Evolutionary conservation across 2,329 filamentous ascomycete genomes (phyloP).

Genomic region (Emergomyces pasteurianus): DNA sequence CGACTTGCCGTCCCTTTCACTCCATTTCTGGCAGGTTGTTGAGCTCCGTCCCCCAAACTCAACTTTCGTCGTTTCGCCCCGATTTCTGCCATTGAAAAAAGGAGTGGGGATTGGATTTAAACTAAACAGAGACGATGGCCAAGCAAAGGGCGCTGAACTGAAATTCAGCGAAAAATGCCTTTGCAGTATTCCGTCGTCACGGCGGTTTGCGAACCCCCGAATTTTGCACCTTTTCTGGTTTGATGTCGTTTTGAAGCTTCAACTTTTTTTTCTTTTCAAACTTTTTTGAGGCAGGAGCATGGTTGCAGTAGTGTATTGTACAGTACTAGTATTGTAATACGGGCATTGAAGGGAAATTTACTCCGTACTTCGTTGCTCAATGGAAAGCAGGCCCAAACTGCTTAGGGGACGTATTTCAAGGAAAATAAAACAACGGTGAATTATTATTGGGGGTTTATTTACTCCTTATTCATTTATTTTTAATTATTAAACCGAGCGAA

Average conservation of each 20-base stretch:
- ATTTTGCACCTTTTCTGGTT: background rate
- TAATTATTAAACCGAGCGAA: no score
- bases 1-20: constrained; percentile 14
- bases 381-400: no score
- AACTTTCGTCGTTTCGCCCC: constrained; percentile 38
- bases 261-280: background rate
- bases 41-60: constrained; percentile 22
- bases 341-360: background rate
- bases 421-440: no score
- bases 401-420: no score
- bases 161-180: background rate
- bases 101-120: background rate
- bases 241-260: constrained; percentile 1
- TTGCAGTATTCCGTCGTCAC: background rate
- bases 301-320: background rate
- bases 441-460: no score
- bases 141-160: background rate
- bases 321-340: background rate
- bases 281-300: background rate
- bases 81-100: constrained; percentile 20
- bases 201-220: background rate
- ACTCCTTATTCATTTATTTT: no score
- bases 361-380: no score
- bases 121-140: background rate
- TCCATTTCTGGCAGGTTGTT: constrained; percentile 11